Evolutionary conservation across 768 basidiomycete genomes (phyloP).

Genomic region (Agrocybe pediades): DNA sequence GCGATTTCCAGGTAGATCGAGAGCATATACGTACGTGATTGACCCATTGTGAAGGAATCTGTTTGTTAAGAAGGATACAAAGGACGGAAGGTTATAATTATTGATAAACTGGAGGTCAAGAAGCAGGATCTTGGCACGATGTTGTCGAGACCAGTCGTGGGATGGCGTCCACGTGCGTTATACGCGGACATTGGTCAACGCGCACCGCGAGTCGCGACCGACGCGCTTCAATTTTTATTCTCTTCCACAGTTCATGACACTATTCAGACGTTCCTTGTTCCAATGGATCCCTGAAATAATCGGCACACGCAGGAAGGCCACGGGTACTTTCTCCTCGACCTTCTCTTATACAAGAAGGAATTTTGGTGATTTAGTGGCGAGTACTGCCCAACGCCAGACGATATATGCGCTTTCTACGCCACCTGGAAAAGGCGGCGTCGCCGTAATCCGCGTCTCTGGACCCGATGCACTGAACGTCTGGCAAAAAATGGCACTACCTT

Average conservation of each 20-base stretch:
- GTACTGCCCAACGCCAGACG: slow-evolving; percentile 64
- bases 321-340: no score
- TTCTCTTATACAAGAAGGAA: slow-evolving; percentile 1
- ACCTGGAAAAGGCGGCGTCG: slow-evolving; percentile 82
- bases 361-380: slow-evolving; percentile 26
- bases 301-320: background rate
- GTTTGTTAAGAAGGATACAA: background rate
- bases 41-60: slow-evolving; percentile 58
- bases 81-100: slow-evolving; percentile 1
- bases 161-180: no score
- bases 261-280: slow-evolving; percentile 4
- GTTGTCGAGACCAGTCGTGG: background rate
- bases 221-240: background rate
- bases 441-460: slow-evolving; percentile 82
- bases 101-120: slow-evolving; percentile 4
- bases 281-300: slow-evolving; percentile 7
- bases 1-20: background rate
- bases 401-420: slow-evolving; percentile 91
- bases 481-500: slow-evolving; percentile 53
- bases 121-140: background rate
- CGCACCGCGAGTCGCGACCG: background rate
- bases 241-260: slow-evolving; percentile 6
- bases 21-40: slow-evolving; percentile 62
- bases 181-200: background rate
- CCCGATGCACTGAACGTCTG: slow-evolving; percentile 69